A percentile compares a stretch with the other conserved stretches of the same genome.
phyloP scores from a whole-genome alignment of 2,329 filamentous ascomycete species.

The Verticillium klebahnii region DNA sequence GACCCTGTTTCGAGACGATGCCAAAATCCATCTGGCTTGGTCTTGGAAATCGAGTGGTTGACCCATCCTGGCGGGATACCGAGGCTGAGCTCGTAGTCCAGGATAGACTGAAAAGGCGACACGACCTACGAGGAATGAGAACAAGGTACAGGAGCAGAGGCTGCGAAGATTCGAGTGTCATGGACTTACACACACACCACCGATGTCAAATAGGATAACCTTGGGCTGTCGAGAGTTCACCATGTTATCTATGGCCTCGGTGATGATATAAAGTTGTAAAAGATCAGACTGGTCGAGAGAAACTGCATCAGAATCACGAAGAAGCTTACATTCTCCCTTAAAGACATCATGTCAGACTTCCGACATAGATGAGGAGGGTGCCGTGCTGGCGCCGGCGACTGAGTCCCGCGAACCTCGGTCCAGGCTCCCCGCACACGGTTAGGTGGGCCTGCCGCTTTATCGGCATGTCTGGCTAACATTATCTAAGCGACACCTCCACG shows the following conservation, averaged over 20 bases:
- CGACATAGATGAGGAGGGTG: background rate
- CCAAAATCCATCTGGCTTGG: constrained; percentile 78
- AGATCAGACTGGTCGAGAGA: constrained; percentile 6
- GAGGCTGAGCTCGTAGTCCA: constrained; percentile 77
- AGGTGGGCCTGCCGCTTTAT: background rate
- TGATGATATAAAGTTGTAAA: constrained; percentile 21
- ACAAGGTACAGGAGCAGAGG: background rate
- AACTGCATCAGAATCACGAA: constrained; percentile 6
- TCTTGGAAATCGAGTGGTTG: constrained; percentile 81
- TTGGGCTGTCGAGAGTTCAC: constrained; percentile 51
- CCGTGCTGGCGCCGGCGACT: background rate
- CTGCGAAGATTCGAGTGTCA: too few relatives aligned
- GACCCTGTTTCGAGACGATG: constrained; percentile 83
- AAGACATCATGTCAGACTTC: background rate
- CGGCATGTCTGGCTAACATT: background rate
- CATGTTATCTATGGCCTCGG: constrained; percentile 33
- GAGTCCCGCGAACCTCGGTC: constrained; percentile 4
- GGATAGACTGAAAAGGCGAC: constrained; percentile 88
- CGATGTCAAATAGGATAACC: constrained; percentile 88
- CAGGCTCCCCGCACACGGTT: background rate
- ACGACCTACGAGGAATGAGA: constrained; percentile 57
- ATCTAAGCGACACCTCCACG: constrained; percentile 15
- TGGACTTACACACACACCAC: constrained; percentile 87
- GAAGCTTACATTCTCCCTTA: background rate
- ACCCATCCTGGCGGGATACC: constrained; percentile 84